phyloP scores from a whole-genome alignment of 192 early-diverging fungal species.

The Phycomyces blakesleeanus region DNA sequence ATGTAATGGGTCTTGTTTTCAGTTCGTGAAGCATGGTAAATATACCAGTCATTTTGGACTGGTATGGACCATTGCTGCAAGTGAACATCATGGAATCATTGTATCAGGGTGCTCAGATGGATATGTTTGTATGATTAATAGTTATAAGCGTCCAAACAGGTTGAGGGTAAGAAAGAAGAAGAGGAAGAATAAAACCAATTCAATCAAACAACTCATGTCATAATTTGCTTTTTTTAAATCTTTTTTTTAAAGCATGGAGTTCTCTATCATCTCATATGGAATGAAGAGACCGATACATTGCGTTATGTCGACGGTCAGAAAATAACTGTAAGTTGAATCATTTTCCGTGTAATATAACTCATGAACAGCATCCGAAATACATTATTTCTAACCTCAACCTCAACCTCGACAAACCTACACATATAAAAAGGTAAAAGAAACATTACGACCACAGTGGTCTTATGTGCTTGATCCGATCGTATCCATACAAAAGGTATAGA shows the following conservation, averaged over 20 bases:
- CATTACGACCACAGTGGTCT: background rate
- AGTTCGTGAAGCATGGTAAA: background rate
- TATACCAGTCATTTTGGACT: background rate
- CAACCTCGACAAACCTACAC: too few species aligned
- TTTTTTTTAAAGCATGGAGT: background rate
- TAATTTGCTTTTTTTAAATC: background rate
- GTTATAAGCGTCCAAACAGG: background rate
- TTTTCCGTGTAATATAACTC: too few species aligned
- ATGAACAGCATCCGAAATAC: too few species aligned
- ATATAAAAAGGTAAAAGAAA: too few species aligned
- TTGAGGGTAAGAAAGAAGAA: background rate
- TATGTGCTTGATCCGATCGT: constrained; percentile 1
- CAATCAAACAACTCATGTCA: background rate
- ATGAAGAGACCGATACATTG: background rate
- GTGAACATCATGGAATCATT: background rate
- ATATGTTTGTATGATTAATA: background rate
- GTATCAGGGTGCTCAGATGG: background rate
- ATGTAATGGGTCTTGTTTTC: background rate
- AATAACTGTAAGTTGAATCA: background rate
- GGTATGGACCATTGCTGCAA: constrained; percentile 14
- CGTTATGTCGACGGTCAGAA: constrained; percentile 1
- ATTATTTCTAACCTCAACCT: too few species aligned
- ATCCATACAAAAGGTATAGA: constrained; percentile 11
- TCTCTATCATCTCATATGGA: constrained; percentile 6
- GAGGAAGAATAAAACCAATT: background rate